Evolutionary conservation across 768 basidiomycete genomes (phyloP).

Genomic region (Leccinellum albellum): DNA sequence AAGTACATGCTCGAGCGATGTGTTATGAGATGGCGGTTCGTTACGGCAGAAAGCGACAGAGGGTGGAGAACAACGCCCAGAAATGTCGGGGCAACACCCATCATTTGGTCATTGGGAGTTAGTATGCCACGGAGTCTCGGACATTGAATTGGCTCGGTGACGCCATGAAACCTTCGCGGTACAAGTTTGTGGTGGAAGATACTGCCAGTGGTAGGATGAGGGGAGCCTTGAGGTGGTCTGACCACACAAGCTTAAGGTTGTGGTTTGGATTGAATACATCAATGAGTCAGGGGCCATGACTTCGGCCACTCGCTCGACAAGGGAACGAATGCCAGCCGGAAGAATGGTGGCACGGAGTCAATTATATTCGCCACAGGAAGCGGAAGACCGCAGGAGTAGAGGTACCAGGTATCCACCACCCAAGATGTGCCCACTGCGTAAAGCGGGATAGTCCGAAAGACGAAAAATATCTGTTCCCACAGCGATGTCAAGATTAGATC

Average conservation of each 20-base stretch:
- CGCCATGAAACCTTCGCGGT: constrained; percentile 29
- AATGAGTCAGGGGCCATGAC: constrained; percentile 9
- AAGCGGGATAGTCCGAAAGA: constrained; percentile 21
- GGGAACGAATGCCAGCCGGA: constrained; percentile 2
- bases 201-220: background rate
- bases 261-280: constrained; percentile 6
- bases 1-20: constrained; percentile 6
- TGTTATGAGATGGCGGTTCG: constrained; percentile 10
- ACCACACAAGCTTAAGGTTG: background rate
- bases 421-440: background rate
- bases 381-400: constrained; percentile 27
- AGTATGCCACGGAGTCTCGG: constrained; percentile 29
- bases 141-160: constrained; percentile 24
- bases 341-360: constrained; percentile 18
- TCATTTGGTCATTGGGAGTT: constrained; percentile 1
- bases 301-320: constrained; percentile 1
- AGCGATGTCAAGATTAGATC: constrained; percentile 26
- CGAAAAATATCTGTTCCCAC: constrained; percentile 27
- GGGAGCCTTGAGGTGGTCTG: constrained; percentile 12
- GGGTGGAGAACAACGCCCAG: constrained; percentile 1
- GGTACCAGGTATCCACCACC: constrained; percentile 3
- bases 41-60: background rate
- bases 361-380: constrained; percentile 21
- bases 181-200: background rate
- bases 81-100: background rate